These are phyloP conservation scores for Przewalskia tangutica DNA, from an alignment of 257 asterid genomes.

Conservation along the genomic window DNA sequence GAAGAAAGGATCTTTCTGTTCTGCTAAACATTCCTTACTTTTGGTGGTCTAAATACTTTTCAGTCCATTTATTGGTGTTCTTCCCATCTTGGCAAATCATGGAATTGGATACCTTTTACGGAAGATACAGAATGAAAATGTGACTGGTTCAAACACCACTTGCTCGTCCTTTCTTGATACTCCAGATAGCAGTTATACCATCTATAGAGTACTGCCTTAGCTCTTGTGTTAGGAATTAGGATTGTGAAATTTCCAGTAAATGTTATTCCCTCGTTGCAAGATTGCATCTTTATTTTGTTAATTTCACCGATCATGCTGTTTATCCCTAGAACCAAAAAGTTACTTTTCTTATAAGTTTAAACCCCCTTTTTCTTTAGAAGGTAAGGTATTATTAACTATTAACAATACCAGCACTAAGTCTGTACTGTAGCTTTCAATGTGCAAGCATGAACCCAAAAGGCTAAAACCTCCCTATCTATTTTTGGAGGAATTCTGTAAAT, in stretches of 20 bases:
- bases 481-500: background rate
- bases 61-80: background rate
- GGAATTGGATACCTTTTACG: background rate
- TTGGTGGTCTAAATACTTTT: background rate
- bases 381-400: background rate
- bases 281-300: background rate
- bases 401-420: background rate
- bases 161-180: background rate
- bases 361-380: background rate
- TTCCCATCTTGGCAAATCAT: background rate
- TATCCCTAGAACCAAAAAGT: background rate
- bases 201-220: background rate
- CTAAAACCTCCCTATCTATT: background rate
- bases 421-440: background rate
- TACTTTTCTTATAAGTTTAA: background rate
- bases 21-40: background rate
- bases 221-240: background rate
- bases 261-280: background rate
- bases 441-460: background rate
- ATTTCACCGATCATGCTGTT: background rate
- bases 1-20: background rate
- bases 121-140: background rate
- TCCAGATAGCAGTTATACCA: background rate
- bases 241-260: background rate
- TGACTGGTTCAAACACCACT: background rate